A percentile compares a stretch with the other conserved stretches of the same genome.
Evolutionary conservation across 495 filamentous ascomycete genomes (phyloP).

Genomic region (Lentithecium fluviatile): DNA sequence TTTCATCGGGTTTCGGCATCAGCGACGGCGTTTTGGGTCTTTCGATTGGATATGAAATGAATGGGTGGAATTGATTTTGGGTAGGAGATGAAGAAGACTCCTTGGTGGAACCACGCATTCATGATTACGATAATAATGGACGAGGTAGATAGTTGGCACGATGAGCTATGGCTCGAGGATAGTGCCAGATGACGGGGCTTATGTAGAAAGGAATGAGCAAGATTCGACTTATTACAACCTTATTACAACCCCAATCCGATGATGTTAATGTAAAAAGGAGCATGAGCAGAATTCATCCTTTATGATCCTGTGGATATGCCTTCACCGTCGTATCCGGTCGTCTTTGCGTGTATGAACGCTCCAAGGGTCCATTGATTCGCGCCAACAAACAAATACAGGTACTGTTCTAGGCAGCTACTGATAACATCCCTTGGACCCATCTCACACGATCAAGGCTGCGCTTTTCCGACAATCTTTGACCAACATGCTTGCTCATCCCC

Average conservation of each 20-base stretch:
- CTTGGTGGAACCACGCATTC: constrained; percentile 4
- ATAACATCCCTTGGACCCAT: too few species aligned
- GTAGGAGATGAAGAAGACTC: background rate
- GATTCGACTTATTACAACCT: background rate
- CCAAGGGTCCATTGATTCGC: too few species aligned
- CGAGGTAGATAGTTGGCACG: constrained; percentile 6
- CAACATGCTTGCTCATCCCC: too few species aligned
- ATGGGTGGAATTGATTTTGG: constrained; percentile 1
- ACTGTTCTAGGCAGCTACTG: too few species aligned
- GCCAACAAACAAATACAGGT: too few species aligned
- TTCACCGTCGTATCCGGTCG: too few species aligned
- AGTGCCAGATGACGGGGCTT: background rate
- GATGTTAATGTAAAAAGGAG: too few species aligned
- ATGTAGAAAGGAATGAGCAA: background rate
- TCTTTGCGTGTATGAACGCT: too few species aligned
- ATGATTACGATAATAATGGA: constrained; percentile 11
- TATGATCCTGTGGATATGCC: too few species aligned
- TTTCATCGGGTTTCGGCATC: constrained; percentile 8
- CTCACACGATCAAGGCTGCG: too few species aligned
- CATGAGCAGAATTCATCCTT: too few species aligned
- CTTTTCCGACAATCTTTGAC: too few species aligned
- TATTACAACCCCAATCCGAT: background rate
- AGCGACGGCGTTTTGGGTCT: constrained; percentile 22
- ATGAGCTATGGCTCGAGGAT: background rate
- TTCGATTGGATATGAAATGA: background rate